Evolutionary conservation across 2,329 filamentous ascomycete genomes (phyloP).

Genomic region (Hypoxylon rubiginosum): DNA sequence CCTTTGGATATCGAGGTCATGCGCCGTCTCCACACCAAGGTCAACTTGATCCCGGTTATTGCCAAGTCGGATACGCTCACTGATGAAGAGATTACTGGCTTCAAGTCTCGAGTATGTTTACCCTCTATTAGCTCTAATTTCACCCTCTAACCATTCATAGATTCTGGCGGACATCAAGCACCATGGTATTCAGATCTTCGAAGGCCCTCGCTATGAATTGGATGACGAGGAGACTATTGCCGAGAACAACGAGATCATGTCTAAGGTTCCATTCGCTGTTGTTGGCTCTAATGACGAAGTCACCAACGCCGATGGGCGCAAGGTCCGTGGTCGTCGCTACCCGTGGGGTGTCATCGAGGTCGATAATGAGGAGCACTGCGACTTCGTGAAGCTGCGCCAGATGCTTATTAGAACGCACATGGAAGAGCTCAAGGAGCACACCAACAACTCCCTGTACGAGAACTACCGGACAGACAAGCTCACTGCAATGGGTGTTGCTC

Average conservation of each 20-base stretch:
- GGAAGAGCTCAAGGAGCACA: constrained; percentile 99
- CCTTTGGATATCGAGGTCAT: constrained; percentile 99
- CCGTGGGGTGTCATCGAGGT: constrained; percentile 99
- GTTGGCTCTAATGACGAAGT: constrained; percentile 98
- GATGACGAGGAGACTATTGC: constrained; percentile 99
- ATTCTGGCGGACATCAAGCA: constrained; percentile 97
- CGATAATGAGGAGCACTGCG: constrained; percentile 99
- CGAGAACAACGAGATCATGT: constrained; percentile 99
- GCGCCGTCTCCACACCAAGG: constrained; percentile 99
- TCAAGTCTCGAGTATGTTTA: constrained; percentile 91
- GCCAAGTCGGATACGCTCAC: constrained; percentile 98
- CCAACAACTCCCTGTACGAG: constrained; percentile 98
- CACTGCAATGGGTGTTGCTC: constrained; percentile 96
- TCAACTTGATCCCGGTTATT: constrained; percentile 99
- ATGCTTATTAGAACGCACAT: constrained; percentile 99
- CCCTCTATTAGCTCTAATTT: background rate
- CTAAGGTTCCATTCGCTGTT: constrained; percentile 98
- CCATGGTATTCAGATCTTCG: constrained; percentile 98
- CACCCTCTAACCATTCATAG: constrained; percentile 61
- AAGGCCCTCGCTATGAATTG: constrained; percentile 97
- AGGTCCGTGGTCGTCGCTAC: constrained; percentile 95
- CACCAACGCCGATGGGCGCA: constrained; percentile 89
- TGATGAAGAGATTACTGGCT: constrained; percentile 92
- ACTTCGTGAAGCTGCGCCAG: constrained; percentile 99
- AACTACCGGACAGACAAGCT: constrained; percentile 99